phyloP scores from a whole-genome alignment of 192 early-diverging fungal species.

The Coemansia sp. region DNA sequence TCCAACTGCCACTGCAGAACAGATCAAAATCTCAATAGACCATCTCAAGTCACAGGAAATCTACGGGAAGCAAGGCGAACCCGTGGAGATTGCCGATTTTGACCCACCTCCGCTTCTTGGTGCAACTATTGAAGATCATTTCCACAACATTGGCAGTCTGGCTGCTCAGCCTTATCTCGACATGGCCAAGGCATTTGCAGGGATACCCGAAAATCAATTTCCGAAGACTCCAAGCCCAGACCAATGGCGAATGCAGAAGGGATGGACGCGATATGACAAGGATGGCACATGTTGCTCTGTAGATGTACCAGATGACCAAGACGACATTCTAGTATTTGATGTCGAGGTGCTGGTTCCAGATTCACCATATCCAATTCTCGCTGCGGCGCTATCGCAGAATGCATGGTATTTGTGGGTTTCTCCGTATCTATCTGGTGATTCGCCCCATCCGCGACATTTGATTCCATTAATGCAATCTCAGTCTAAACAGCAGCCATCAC shows the following conservation, averaged over 20 bases:
- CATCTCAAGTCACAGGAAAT: constrained; percentile 50
- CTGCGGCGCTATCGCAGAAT: constrained; percentile 66
- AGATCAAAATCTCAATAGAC: constrained; percentile 34
- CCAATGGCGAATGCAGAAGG: constrained; percentile 58
- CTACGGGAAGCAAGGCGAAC: constrained; percentile 37
- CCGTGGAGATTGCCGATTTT: constrained; percentile 50
- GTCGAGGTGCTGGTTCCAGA: constrained; percentile 73
- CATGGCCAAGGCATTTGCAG: constrained; percentile 56
- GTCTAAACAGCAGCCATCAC: not conserved
- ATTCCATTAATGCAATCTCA: constrained; percentile 63
- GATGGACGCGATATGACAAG: constrained; percentile 81
- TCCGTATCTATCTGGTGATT: constrained; percentile 65
- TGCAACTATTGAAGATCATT: constrained; percentile 72
- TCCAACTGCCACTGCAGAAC: constrained; percentile 22
- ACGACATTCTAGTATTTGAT: constrained; percentile 79
- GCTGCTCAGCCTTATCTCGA: constrained; percentile 60
- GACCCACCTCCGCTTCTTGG: constrained; percentile 56
- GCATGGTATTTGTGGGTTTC: constrained; percentile 95
- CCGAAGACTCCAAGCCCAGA: constrained; percentile 50
- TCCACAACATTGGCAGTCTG: constrained; percentile 66
- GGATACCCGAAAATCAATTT: constrained; percentile 8
- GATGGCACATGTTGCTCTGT: constrained; percentile 48
- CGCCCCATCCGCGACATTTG: constrained; percentile 53
- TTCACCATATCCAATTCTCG: constrained; percentile 77
- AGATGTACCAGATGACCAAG: constrained; percentile 52